phyloP scores from a whole-genome alignment of 805 yeast species.

The Kuraishia cidri region DNA sequence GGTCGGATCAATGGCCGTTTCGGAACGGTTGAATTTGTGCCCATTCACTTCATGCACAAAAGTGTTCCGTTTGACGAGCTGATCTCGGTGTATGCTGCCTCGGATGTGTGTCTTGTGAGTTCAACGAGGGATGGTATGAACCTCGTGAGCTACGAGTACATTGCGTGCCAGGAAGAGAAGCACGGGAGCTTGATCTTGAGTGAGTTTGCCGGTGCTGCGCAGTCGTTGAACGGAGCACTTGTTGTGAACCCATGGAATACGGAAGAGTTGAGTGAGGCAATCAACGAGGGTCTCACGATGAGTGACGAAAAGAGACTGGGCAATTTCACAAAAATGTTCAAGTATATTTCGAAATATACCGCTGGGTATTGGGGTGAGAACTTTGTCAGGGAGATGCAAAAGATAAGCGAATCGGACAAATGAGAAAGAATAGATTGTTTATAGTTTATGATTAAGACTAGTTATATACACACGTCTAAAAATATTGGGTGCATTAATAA shows the following conservation, averaged over 20 bases:
- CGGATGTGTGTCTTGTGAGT: slow-evolving; percentile 88
- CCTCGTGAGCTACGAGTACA: slow-evolving; percentile 90
- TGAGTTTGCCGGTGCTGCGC: slow-evolving; percentile 99
- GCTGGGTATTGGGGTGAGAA: slow-evolving; percentile 96
- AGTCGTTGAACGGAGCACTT: slow-evolving; percentile 86
- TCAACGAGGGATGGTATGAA: slow-evolving; percentile 99
- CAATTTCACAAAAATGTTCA: slow-evolving; percentile 78
- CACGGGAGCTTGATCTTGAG: slow-evolving; percentile 84
- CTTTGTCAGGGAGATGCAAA: slow-evolving; percentile 78
- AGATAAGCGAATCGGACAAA: no score
- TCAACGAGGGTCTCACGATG: slow-evolving; percentile 78
- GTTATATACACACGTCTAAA: no score
- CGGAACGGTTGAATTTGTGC: slow-evolving; percentile 96
- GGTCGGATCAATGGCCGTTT: slow-evolving; percentile 95
- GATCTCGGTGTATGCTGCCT: slow-evolving; percentile 73
- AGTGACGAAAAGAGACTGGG: slow-evolving; percentile 71
- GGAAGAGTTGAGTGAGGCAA: slow-evolving; percentile 83
- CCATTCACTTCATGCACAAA: slow-evolving; percentile 94
- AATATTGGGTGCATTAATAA: no score
- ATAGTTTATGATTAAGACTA: no score
- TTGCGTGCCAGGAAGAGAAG: slow-evolving; percentile 79
- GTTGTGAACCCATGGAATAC: slow-evolving; percentile 98
- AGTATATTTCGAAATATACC: slow-evolving; percentile 86
- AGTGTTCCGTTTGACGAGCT: slow-evolving; percentile 87
- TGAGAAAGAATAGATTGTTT: no score